Conservation (phyloP, 768 basidiomycete genomes). For the Crucibulum laeve region DNA sequence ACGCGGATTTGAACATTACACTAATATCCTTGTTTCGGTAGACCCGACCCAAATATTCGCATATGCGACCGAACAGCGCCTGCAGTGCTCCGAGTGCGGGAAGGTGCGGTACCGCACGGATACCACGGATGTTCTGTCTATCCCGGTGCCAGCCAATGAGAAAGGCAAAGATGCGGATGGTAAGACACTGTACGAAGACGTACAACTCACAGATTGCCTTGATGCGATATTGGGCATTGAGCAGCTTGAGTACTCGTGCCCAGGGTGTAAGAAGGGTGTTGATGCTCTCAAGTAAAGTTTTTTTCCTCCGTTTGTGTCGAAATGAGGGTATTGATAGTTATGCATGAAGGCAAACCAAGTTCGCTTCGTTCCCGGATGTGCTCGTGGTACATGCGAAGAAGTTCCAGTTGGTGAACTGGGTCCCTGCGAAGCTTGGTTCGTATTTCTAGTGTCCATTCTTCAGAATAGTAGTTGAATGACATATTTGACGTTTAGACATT, state of each 20-base stretch:
- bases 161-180: constrained; percentile 52
- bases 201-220: constrained; percentile 58
- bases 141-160: constrained; percentile 71
- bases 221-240: constrained; percentile 55
- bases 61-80: constrained; percentile 81
- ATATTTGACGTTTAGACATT: constrained; percentile 56
- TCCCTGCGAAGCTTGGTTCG: constrained; percentile 89
- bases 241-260: constrained; percentile 77
- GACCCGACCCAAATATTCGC: constrained; percentile 77
- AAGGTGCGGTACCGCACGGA: constrained; percentile 84
- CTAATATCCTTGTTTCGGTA: constrained; percentile 6
- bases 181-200: constrained; percentile 59
- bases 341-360: constrained; percentile 57
- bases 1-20: not conserved
- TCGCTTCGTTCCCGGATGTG: constrained; percentile 85
- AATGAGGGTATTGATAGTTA: constrained; percentile 1
- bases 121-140: constrained; percentile 67
- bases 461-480: not conserved
- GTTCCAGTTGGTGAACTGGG: constrained; percentile 95
- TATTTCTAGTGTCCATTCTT: constrained; percentile 1
- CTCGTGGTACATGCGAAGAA: constrained; percentile 90
- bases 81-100: constrained; percentile 77
- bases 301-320: not conserved
- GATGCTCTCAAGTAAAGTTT: constrained; percentile 64
- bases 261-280: constrained; percentile 64